These are phyloP conservation scores for Fusarium heterosporum DNA, from an alignment of 2,329 filamentous ascomycete species.

Conservation along the genomic window DNA sequence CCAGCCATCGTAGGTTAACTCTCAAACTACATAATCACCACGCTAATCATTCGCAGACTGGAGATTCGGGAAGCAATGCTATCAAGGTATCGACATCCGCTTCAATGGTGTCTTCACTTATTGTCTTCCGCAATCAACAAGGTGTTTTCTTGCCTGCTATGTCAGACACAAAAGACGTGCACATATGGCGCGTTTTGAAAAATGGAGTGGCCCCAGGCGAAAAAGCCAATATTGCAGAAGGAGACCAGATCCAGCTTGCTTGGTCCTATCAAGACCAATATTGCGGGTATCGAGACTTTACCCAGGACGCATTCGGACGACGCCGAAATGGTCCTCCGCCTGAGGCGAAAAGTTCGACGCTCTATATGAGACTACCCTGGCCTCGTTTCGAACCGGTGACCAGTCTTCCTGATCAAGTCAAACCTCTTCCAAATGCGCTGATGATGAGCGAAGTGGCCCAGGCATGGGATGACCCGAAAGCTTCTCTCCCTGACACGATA, in stretches of 20 bases:
- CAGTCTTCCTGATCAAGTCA: background rate
- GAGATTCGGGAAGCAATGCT: background rate
- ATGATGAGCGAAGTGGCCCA: background rate
- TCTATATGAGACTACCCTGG: background rate
- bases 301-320: background rate
- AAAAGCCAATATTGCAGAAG: background rate
- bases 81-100: background rate
- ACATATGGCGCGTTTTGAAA: background rate
- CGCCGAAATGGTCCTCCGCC: background rate
- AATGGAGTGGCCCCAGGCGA: background rate
- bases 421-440: background rate
- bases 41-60: background rate
- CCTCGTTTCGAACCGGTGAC: background rate
- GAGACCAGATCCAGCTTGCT: background rate
- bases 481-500: background rate
- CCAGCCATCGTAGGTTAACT: background rate
- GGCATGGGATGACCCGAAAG: background rate
- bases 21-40: background rate
- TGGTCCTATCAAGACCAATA: background rate
- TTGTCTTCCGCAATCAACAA: slow-evolving; percentile 1
- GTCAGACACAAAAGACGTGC: background rate
- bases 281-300: slow-evolving; percentile 1
- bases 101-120: background rate
- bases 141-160: background rate
- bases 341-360: background rate